These are phyloP conservation scores for Stellera chamaejasme DNA, from an alignment of 345 rosid genomes.

Conservation along the genomic window DNA sequence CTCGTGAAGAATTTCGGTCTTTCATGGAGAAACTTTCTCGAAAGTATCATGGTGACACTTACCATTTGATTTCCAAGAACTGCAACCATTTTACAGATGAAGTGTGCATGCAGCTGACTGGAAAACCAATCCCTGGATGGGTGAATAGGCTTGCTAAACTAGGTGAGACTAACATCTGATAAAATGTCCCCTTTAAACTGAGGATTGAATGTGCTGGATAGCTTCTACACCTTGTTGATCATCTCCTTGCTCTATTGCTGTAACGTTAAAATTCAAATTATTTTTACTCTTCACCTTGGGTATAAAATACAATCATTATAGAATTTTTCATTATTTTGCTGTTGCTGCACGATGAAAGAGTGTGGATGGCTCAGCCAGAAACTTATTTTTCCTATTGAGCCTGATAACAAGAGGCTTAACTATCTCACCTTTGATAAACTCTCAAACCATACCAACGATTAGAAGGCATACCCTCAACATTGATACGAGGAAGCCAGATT, in stretches of 20 bases:
- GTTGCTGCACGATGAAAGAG: no score
- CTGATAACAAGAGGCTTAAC: no score
- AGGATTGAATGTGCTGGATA: conserved; percentile 1
- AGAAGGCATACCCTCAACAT: no score
- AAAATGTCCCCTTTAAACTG: neutral
- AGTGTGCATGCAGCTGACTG: conserved; percentile 57
- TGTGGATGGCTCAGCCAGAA: no score
- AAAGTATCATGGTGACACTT: conserved; percentile 75
- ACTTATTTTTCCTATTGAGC: no score
- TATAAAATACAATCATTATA: no score
- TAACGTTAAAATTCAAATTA: no score
- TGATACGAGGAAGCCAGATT: no score
- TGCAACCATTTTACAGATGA: conserved; percentile 96
- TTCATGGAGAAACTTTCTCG: conserved; percentile 76
- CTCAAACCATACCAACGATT: no score
- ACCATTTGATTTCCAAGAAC: conserved; percentile 95
- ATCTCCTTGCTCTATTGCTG: neutral
- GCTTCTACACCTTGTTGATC: conserved; percentile 3
- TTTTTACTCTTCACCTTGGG: no score
- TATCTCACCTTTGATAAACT: no score
- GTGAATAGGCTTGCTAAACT: conserved; percentile 80
- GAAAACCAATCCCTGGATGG: conserved; percentile 94
- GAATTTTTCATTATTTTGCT: no score
- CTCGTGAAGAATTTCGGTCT: conserved; percentile 58
- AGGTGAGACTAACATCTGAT: conserved; percentile 39